Base-by-base conservation (phyloP, 2,329 filamentous ascomycete genomes). In the Xylaria sp. region DNA sequence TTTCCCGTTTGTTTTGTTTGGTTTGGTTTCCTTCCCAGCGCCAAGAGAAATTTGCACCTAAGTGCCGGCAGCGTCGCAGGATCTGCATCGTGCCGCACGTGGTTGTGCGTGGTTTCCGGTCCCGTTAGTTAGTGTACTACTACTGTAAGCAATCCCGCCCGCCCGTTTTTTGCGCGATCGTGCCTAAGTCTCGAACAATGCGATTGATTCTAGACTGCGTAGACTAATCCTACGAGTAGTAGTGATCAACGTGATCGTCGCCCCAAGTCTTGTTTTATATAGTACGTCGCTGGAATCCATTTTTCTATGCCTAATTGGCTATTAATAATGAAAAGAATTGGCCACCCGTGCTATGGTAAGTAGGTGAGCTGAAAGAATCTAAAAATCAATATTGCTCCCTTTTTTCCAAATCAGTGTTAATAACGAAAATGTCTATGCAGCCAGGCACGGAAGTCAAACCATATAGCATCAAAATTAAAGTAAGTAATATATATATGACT, bases 211-310 rank as follows among this genome's bases (percentile, higher is more conserved):
- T 50, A 50, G 47, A 50, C 47, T 50, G 19, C 19, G 48, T 21
- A 14, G 27, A 47, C 63, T 54, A 50, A n/a, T 39, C 50, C 67
- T 47, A 11, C 45, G 60, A 58, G 30, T 4, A 63, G 67, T n/a
- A 71, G 67, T 60, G 65, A 70, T 71, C 67, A 67, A 24, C 69
- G 21, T 39, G 69, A 69, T 71, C 69, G 67, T 63, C 69, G 45
- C 56, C 30, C 21, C 39, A 2, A 24, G n/a, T 19, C 42, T 47
- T 19, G 42, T 4, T 47, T 19, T 19, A 27, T 27, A 27, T 27
- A 27, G 24, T 27, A 47, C 17, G n/a, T 21, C 4, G 42, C 42
- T 47, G 42, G 17, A n/a, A 17, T 17, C 17, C 17, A 19, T n/a
- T 19, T 19, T 2, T 3, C 17, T 47, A 5, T 47, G 17, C 17